Evolutionary conservation across 495 filamentous ascomycete species (phyloP).

Genomic region (Physcia stellaris): DNA sequence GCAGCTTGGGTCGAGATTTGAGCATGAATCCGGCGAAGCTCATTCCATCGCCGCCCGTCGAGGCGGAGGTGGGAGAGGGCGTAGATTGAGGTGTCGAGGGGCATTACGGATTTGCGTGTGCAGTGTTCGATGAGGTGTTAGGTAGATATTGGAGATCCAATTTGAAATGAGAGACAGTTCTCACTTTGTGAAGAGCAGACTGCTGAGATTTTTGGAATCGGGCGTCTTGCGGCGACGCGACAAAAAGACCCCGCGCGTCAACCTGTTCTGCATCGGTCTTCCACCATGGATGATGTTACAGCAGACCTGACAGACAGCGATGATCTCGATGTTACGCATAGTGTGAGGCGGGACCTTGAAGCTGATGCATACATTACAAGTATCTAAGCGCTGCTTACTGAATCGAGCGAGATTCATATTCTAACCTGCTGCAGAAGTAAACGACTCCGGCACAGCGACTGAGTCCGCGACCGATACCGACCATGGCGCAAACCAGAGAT

Average conservation of each 20-base stretch:
- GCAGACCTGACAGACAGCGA: conserved; percentile 10
- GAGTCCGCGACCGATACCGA: neutral
- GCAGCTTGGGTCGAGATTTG: conserved; percentile 84
- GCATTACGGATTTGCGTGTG: too few relatives aligned
- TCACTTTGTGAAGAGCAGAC: too few relatives aligned
- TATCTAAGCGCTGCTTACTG: neutral
- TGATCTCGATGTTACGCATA: conserved; percentile 11
- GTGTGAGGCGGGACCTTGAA: conserved; percentile 6
- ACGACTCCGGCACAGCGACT: neutral
- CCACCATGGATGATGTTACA: too few relatives aligned
- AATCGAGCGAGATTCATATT: neutral
- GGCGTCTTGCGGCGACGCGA: too few relatives aligned
- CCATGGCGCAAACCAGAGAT: neutral
- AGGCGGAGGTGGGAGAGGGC: conserved; percentile 74
- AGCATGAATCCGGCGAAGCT: conserved; percentile 76
- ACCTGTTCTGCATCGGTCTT: too few relatives aligned
- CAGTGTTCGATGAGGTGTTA: too few relatives aligned
- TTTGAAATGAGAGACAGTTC: too few relatives aligned
- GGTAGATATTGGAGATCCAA: too few relatives aligned
- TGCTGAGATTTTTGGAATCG: too few relatives aligned
- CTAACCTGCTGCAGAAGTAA: conserved; percentile 7
- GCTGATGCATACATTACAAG: conserved; percentile 8
- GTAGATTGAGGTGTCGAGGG: conserved; percentile 84
- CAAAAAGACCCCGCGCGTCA: too few relatives aligned
- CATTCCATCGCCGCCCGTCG: conserved; percentile 95